Conservation (phyloP, 768 basidiomycete species). For the Cystobasidium onofrii region DNA sequence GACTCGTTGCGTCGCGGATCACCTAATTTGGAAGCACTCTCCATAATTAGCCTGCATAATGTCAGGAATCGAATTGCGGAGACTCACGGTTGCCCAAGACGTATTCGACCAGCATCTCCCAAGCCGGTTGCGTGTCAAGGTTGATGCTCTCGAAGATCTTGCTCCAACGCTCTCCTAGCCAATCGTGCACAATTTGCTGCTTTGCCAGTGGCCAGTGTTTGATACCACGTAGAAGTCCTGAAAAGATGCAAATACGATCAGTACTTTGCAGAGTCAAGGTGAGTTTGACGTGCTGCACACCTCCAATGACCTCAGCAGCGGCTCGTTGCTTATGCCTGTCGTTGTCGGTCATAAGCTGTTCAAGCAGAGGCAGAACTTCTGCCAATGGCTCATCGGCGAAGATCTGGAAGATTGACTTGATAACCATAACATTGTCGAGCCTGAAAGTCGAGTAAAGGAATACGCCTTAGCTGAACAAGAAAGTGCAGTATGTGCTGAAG, state of each 20-base stretch:
- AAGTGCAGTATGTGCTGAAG: too few relatives aligned
- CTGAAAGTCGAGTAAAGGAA: not conserved
- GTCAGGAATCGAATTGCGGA: conserved; percentile 1
- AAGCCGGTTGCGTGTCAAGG: conserved; percentile 68
- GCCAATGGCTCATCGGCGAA: conserved; percentile 60
- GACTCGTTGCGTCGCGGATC: conserved; percentile 78
- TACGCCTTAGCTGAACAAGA: not conserved
- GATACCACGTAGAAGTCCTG: conserved; percentile 52
- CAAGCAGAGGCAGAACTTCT: conserved; percentile 55
- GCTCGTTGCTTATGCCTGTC: conserved; percentile 82
- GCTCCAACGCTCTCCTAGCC: conserved; percentile 64
- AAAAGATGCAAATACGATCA: conserved; percentile 12
- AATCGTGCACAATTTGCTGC: conserved; percentile 65
- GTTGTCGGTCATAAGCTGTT: conserved; percentile 58
- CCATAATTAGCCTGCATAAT: not conserved
- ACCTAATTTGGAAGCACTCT: conserved; percentile 53
- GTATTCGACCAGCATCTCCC: conserved; percentile 71
- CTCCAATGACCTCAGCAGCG: conserved; percentile 69
- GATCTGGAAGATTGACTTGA: conserved; percentile 58
- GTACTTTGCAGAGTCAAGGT: conserved; percentile 44
- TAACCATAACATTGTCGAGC: conserved; percentile 41
- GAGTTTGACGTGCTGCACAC: conserved; percentile 15
- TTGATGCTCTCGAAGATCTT: conserved; percentile 65
- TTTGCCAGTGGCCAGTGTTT: conserved; percentile 77
- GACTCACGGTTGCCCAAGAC: conserved; percentile 31